These are phyloP conservation scores for Geranium brycei DNA, from an alignment of 345 rosid species.

Conservation along the genomic window DNA sequence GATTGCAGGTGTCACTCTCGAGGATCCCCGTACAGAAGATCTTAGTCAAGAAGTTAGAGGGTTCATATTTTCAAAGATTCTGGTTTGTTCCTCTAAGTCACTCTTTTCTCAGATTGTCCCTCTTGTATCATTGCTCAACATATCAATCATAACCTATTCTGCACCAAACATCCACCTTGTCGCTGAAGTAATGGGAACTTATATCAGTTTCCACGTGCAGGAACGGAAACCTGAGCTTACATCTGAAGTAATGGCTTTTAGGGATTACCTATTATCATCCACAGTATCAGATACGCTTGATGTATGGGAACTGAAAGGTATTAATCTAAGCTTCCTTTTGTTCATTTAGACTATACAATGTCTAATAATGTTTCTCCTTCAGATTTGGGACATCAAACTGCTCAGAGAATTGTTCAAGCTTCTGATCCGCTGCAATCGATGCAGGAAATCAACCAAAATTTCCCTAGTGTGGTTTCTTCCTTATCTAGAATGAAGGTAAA, in stretches of 20 bases:
- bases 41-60: slow-evolving; percentile 99
- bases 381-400: slow-evolving; percentile 99
- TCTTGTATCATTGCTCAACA: no score
- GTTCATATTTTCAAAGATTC: slow-evolving; percentile 87
- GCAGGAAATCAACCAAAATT: slow-evolving; percentile 96
- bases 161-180: background rate
- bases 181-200: slow-evolving; percentile 1
- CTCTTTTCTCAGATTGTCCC: background rate
- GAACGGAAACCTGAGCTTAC: slow-evolving; percentile 84
- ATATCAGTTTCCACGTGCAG: slow-evolving; percentile 27
- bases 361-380: slow-evolving; percentile 21
- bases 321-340: background rate
- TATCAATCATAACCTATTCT: background rate
- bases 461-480: slow-evolving; percentile 90
- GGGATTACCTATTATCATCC: slow-evolving; percentile 82
- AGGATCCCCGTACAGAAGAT: slow-evolving; percentile 97
- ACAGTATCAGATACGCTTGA: slow-evolving; percentile 87
- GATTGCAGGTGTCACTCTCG: slow-evolving; percentile 79
- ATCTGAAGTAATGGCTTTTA: slow-evolving; percentile 81
- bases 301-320: slow-evolving; percentile 98
- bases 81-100: slow-evolving; percentile 40
- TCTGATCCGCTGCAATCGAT: slow-evolving; percentile 89
- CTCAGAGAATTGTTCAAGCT: slow-evolving; percentile 89
- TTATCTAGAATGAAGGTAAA: slow-evolving; percentile 93
- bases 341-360: slow-evolving; percentile 3